Conservation (phyloP, 1,284 basidiomycete species). For the Athelia sp. region DNA sequence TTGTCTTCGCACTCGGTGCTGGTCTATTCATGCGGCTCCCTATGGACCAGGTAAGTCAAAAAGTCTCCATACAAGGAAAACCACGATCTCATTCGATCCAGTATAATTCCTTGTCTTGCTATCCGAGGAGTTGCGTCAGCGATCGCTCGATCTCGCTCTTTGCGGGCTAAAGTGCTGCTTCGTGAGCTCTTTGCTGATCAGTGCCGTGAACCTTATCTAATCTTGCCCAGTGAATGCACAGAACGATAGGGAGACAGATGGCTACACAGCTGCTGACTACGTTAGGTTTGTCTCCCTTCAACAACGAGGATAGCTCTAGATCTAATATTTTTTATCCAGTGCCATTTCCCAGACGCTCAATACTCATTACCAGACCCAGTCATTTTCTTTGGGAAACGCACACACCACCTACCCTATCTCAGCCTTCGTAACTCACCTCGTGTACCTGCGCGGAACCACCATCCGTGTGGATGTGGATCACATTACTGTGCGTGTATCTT, state of each 20-base stretch:
- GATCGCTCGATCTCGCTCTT: conserved; percentile 70
- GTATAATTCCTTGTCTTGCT: conserved; percentile 89
- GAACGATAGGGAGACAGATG: conserved; percentile 90
- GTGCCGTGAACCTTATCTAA: conserved; percentile 7
- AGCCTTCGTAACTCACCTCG: conserved; percentile 79
- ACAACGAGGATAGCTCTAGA: no score
- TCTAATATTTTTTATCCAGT: conserved; percentile 31
- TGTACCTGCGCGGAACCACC: conserved; percentile 63
- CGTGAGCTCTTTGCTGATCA: no score
- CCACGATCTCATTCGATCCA: no score
- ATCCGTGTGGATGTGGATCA: conserved; percentile 57
- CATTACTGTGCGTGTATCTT: conserved; percentile 51
- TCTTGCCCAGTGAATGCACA: conserved; percentile 71
- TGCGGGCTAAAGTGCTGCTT: conserved; percentile 82
- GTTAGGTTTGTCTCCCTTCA: conserved; percentile 50
- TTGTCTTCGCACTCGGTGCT: conserved; percentile 66
- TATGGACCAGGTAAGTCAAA: conserved; percentile 78
- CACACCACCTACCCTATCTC: conserved; percentile 62
- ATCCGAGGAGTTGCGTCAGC: conserved; percentile 77
- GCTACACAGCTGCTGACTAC: conserved; percentile 83
- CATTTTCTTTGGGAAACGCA: conserved; percentile 52
- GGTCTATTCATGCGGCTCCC: conserved; percentile 88
- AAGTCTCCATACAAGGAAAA: no score
- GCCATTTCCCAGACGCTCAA: conserved; percentile 73
- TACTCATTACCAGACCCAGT: conserved; percentile 45